Percentiles rank a stretch among this genome's conserved stretches.
phyloP scores from a whole-genome alignment of 2,329 filamentous ascomycete genomes.

The Hawksworthiomyces lignivorus region DNA sequence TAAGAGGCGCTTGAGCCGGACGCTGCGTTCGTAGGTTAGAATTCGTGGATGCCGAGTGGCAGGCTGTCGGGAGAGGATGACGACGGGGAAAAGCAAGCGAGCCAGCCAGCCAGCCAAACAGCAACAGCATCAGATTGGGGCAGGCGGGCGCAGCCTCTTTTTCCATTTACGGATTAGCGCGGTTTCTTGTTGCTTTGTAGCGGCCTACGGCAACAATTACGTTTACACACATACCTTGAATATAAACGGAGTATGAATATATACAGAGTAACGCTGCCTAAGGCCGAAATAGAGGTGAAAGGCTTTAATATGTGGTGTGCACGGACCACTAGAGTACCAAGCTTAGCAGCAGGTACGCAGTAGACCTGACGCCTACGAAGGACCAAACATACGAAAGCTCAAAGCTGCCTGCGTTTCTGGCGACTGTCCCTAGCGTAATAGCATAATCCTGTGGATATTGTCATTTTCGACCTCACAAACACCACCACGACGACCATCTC shows the following conservation, averaged over 20 bases:
- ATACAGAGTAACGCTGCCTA: no score
- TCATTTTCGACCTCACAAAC: neutral
- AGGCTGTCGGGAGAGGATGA: conserved; percentile 8
- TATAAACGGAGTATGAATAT: no score
- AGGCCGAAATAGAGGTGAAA: neutral
- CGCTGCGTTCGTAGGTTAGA: no score
- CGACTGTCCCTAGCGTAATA: no score
- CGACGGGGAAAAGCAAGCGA: conserved; percentile 3
- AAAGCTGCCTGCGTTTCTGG: conserved; percentile 15
- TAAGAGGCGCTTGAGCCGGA: no score
- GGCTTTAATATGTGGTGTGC: neutral
- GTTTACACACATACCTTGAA: no score
- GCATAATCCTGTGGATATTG: no score
- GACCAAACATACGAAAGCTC: conserved; percentile 16
- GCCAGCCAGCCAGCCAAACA: no score
- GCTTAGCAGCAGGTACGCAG: conserved; percentile 1
- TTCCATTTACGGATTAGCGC: conserved; percentile 1
- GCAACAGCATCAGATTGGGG: no score
- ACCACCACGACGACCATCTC: neutral
- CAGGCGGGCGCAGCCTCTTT: neutral
- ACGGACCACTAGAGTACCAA: conserved; percentile 6
- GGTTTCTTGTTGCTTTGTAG: neutral
- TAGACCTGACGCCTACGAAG: no score
- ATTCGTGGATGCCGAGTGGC: no score
- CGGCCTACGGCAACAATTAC: no score